phyloP scores from a whole-genome alignment of 2,329 filamentous ascomycete genomes.

The Fusarium gaditjirri region DNA sequence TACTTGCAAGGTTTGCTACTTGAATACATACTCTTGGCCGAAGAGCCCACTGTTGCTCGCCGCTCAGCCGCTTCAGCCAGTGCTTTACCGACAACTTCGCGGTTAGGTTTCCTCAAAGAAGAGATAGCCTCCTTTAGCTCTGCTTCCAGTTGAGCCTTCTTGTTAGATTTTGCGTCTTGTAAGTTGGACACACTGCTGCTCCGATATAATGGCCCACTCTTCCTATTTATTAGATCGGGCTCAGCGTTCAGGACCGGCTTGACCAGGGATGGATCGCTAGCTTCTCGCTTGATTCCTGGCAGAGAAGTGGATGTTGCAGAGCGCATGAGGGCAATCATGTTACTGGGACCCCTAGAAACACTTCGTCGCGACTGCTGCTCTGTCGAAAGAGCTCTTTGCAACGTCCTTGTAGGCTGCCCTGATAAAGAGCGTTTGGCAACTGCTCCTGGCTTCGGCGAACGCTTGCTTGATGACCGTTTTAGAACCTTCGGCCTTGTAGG shows the following conservation, averaged over 20 bases:
- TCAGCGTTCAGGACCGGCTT: constrained; percentile 61
- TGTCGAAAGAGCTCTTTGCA: constrained; percentile 72
- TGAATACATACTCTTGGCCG: constrained; percentile 58
- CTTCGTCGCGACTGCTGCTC: constrained; percentile 65
- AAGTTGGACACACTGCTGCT: constrained; percentile 61
- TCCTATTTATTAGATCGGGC: constrained; percentile 53
- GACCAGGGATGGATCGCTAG: constrained; percentile 67
- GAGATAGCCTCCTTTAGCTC: constrained; percentile 80
- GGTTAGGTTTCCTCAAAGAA: constrained; percentile 79
- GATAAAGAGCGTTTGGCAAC: constrained; percentile 59
- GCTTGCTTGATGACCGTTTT: constrained; percentile 55
- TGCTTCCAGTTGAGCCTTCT: constrained; percentile 73
- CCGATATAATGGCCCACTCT: constrained; percentile 49
- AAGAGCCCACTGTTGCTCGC: constrained; percentile 60
- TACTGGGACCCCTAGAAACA: constrained; percentile 66
- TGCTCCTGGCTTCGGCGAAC: constrained; percentile 63
- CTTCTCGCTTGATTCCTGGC: constrained; percentile 73
- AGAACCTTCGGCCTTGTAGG: constrained; percentile 61
- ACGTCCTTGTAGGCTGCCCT: constrained; percentile 58
- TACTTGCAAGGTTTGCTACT: neutral
- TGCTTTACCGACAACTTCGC: constrained; percentile 73
- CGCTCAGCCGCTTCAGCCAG: constrained; percentile 75
- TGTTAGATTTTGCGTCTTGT: constrained; percentile 68
- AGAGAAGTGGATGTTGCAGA: constrained; percentile 73
- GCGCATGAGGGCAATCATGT: constrained; percentile 71